These are phyloP conservation scores for Hura crepitans DNA, from an alignment of 441 rosid species.

Conservation along the genomic window DNA sequence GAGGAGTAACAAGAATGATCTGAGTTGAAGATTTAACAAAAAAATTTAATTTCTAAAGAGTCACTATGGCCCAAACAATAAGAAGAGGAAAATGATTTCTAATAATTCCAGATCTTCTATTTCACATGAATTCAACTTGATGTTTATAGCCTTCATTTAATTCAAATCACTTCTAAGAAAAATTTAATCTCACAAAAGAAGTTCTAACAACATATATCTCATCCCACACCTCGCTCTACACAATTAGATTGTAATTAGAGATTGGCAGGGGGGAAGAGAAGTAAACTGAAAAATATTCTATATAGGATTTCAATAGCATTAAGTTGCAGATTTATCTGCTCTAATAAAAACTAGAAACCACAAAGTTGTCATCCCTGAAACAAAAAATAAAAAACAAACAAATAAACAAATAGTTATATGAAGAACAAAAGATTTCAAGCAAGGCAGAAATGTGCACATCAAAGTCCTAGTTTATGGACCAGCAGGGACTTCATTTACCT, in stretches of 20 bases:
- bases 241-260: background rate
- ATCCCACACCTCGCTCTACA: background rate
- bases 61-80: background rate
- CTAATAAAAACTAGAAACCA: conserved; percentile 5
- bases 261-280: background rate
- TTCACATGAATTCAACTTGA: background rate
- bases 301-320: background rate
- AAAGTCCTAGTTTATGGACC: background rate
- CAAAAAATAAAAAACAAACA: background rate
- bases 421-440: background rate
- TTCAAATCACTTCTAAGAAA: no score
- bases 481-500: conserved; percentile 30
- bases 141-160: background rate
- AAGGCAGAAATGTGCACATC: background rate
- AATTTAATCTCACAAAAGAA: no score
- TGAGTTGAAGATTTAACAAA: background rate
- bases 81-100: background rate
- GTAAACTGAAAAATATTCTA: background rate
- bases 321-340: background rate
- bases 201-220: background rate
- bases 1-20: background rate
- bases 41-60: background rate
- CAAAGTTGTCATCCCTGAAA: no score
- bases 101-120: background rate
- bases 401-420: background rate